These are phyloP conservation scores for Chlorella sp. DNA, from an alignment of 139 green algal species.

Conservation along the genomic window DNA sequence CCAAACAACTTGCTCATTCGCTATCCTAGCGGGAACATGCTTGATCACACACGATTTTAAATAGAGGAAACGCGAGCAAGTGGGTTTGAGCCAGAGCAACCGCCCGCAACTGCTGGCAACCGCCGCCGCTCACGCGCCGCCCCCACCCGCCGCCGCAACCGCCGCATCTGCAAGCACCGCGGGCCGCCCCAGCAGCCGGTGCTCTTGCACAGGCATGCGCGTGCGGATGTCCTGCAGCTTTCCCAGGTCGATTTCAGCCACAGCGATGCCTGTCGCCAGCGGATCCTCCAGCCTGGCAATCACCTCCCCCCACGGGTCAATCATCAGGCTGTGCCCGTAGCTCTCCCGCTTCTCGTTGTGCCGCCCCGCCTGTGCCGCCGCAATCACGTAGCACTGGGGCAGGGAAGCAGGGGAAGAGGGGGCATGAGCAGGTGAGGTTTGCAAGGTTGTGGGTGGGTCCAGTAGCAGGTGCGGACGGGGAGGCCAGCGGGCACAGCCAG, in stretches of 20 bases:
- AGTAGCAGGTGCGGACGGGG: not conserved
- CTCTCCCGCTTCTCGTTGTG: conserved; percentile 92
- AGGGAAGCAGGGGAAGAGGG: not conserved
- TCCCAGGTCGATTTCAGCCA: conserved; percentile 75
- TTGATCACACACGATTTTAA: no score
- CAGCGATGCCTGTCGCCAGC: conserved; percentile 75
- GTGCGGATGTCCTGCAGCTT: conserved; percentile 15
- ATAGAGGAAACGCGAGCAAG: no score
- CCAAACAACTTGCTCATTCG: no score
- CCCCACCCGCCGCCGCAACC: not conserved
- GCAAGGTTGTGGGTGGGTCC: not conserved
- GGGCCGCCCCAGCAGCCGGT: conserved; percentile 14
- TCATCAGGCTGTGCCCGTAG: conserved; percentile 90
- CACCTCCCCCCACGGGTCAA: conserved; percentile 94
- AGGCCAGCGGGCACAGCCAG: no score
- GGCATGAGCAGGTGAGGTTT: not conserved
- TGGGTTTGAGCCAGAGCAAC: no score
- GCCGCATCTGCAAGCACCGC: not conserved
- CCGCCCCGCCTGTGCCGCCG: conserved; percentile 89
- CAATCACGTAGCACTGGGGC: conserved; percentile 88
- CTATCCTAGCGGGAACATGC: no score
- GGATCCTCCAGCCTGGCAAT: conserved; percentile 79
- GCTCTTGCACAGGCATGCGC: conserved; percentile 48
- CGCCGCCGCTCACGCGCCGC: no score
- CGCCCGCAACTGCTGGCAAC: no score